Percentiles rank a stretch among this genome's conserved stretches.
phyloP scores from a whole-genome alignment of 768 basidiomycete species.

The Lentinula raphanica region DNA sequence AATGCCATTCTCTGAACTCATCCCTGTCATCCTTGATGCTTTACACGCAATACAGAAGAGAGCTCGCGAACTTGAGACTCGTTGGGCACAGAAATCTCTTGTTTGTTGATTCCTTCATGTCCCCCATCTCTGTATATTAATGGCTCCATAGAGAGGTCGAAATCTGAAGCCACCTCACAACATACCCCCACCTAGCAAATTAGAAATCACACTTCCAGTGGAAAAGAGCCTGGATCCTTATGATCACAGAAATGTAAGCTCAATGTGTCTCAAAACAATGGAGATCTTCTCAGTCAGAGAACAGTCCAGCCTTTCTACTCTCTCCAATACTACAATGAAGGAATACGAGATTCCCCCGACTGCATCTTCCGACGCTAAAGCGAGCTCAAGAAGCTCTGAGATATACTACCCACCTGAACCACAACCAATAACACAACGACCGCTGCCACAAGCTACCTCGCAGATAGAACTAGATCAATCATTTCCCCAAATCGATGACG shows the following conservation, averaged over 20 bases:
- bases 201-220: not conserved
- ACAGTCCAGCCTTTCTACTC: not conserved
- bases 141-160: no score
- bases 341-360: not conserved
- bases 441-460: not conserved
- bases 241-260: constrained; percentile 1
- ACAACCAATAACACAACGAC: no score
- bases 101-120: not conserved
- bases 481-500: not conserved
- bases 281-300: no score
- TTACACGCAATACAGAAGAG: not conserved
- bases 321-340: not conserved
- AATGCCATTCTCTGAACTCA: not conserved
- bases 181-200: not conserved
- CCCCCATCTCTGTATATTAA: not conserved
- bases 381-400: not conserved
- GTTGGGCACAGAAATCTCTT: constrained; percentile 5
- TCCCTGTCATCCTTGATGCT: not conserved
- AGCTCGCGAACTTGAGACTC: not conserved
- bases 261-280: no score
- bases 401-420: not conserved
- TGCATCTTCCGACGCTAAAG: not conserved
- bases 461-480: not conserved
- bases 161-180: no score
- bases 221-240: not conserved